Conservation (phyloP, 495 filamentous ascomycete species). For the Paragyromitra xinjiangensis region DNA sequence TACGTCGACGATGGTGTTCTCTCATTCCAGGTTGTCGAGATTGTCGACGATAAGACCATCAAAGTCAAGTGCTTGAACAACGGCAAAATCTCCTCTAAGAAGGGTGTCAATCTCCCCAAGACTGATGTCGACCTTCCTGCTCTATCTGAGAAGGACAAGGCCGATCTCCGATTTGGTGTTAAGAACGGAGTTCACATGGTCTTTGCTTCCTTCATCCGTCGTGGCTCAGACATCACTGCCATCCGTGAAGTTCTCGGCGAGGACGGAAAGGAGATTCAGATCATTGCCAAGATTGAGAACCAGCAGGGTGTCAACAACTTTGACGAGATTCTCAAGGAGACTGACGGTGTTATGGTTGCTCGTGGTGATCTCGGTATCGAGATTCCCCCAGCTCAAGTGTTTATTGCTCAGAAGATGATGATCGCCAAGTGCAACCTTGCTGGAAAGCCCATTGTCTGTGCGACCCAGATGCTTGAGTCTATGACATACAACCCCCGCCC, state of each 20-base stretch:
- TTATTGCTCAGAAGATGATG: slow-evolving; percentile 99
- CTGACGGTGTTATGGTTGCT: slow-evolving; percentile 99
- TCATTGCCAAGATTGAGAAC: slow-evolving; percentile 99
- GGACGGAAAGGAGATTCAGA: slow-evolving; percentile 96
- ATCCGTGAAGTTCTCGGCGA: slow-evolving; percentile 92
- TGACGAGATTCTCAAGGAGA: slow-evolving; percentile 92
- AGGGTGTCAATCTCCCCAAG: slow-evolving; percentile 98
- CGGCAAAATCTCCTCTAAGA: slow-evolving; percentile 95
- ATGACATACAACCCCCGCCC: slow-evolving; percentile 99
- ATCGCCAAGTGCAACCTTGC: slow-evolving; percentile 99
- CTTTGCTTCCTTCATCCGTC: slow-evolving; percentile 97
- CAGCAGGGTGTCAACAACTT: slow-evolving; percentile 99
- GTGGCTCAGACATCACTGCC: slow-evolving; percentile 84
- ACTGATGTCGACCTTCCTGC: slow-evolving; percentile 98
- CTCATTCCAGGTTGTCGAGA: slow-evolving; percentile 88
- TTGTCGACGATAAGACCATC: slow-evolving; percentile 88
- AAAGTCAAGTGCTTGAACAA: slow-evolving; percentile 89
- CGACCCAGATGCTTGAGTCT: slow-evolving; percentile 90
- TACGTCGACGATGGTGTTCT: slow-evolving; percentile 98
- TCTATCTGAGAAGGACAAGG: slow-evolving; percentile 97
- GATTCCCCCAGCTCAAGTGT: slow-evolving; percentile 97
- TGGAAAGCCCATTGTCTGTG: slow-evolving; percentile 95
- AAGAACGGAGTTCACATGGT: slow-evolving; percentile 99
- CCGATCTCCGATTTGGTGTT: slow-evolving; percentile 90
- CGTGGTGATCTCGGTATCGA: slow-evolving; percentile 99